phyloP scores from a whole-genome alignment of 2,329 filamentous ascomycete species.

The Ceratocystis alfenasii region DNA sequence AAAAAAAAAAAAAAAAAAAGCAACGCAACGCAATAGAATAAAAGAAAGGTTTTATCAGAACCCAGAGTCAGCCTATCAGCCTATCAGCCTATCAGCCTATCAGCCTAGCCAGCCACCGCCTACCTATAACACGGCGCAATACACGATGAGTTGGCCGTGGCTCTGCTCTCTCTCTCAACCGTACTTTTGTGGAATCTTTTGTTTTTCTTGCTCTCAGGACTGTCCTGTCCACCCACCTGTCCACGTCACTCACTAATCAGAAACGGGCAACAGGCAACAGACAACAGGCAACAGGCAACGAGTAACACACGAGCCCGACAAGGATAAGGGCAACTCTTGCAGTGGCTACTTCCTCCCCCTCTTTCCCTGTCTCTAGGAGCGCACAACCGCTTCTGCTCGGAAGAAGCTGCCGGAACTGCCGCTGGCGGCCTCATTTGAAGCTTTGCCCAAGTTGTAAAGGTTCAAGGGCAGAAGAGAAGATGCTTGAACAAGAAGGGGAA shows the following conservation, averaged over 20 bases:
- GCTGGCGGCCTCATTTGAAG: constrained; percentile 1
- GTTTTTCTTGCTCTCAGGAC: not conserved
- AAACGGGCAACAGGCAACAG: too few species aligned
- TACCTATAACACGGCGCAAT: too few species aligned
- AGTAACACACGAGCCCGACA: not conserved
- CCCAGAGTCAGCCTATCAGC: not conserved
- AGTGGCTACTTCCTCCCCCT: not conserved
- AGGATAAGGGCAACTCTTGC: not conserved
- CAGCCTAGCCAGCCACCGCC: not conserved
- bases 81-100: not conserved
- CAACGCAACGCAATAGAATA: not conserved
- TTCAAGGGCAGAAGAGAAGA: not conserved
- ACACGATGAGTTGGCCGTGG: not conserved
- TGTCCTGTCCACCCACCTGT: not conserved
- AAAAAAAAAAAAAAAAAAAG: not conserved
- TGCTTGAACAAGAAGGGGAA: not conserved
- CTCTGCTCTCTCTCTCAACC: not conserved
- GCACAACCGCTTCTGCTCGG: not conserved
- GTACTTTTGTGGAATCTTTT: not conserved
- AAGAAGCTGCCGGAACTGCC: not conserved
- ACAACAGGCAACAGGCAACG: not conserved
- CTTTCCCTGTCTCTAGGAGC: not conserved
- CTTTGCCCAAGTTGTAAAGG: not conserved
- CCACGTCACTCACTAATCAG: not conserved
- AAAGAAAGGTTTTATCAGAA: not conserved